Percentiles rank a stretch among this genome's conserved stretches.
Conservation (phyloP, 495 filamentous ascomycete genomes). For the Aspergillus incahuasiensis region DNA sequence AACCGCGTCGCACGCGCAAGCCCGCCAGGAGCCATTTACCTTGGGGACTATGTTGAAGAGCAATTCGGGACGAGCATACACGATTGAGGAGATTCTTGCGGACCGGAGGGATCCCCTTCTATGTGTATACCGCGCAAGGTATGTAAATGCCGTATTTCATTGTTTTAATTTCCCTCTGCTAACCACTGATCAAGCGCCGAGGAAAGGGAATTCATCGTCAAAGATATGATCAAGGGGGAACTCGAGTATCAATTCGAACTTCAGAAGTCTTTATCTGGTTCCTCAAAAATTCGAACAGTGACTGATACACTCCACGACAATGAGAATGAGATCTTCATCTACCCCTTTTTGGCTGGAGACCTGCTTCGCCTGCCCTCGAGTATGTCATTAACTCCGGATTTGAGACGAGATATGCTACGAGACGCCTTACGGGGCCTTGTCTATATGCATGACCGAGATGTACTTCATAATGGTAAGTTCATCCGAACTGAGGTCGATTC, state of each 20-base stretch:
- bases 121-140: conserved; percentile 25
- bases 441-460: conserved; percentile 39
- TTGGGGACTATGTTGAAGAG: conserved; percentile 17
- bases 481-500: neutral
- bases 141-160: no score
- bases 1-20: no score
- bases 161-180: no score
- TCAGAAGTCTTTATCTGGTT: conserved; percentile 28
- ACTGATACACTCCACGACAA: conserved; percentile 36
- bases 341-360: conserved; percentile 39
- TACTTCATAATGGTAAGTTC: conserved; percentile 38
- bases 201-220: conserved; percentile 34
- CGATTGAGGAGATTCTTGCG: conserved; percentile 20
- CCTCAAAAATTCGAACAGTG: conserved; percentile 17
- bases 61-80: conserved; percentile 17
- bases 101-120: conserved; percentile 17
- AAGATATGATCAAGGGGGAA: conserved; percentile 34
- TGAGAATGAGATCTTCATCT: conserved; percentile 37
- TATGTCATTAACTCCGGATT: conserved; percentile 20
- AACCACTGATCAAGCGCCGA: conserved; percentile 25
- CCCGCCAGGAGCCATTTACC: neutral
- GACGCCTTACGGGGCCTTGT: conserved; percentile 39
- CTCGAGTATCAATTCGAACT: conserved; percentile 37
- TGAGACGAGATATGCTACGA: conserved; percentile 37
- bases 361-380: conserved; percentile 39